Base-by-base conservation (phyloP, 495 filamentous ascomycete genomes). In the Penicillium canescens region DNA sequence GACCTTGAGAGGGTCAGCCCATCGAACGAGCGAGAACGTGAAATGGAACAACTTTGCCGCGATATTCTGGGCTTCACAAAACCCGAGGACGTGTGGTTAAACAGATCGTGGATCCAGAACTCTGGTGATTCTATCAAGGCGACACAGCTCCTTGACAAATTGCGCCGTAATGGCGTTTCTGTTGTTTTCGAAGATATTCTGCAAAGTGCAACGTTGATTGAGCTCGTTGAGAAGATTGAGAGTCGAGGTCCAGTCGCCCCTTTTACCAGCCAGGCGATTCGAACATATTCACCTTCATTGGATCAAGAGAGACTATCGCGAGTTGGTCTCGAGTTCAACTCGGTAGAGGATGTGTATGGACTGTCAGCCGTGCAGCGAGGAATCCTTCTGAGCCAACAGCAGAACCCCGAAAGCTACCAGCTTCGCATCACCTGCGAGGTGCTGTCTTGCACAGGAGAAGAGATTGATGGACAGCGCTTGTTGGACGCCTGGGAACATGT, bases 381-480 rank as follows among this genome's bases (percentile, higher is more conserved):
- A 10, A 62, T 74, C 16, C 60, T 83, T 20, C 57, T 80, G 13
- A 77, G 75, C 46, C 73, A 76, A 24, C 61, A 68, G 21, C 79
- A 67, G 42, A 60, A 72, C 33, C 35, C 60, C 11, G 55, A 55
- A 7, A 50, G 61, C 12, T 78, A 75, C 42, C 51, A 50, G 49
- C 51, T 67, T 36, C 46, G 41, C 23, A 23, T 60, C 69, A 10
- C 26, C 54, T 14, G 54, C 31, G 2, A 26, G 18, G 21, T 42
- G 12, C 11, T 37, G 35, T 37, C 18, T 13, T 20, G 16, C 13
- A 3, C 40, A 21, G 40, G 18, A 4, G 20, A 4, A 24, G 14
- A 5, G 14, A 10, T 20, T 20, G 10, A 23, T 37, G 24, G 24
- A 7, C 1, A 26, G 24, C 24, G 24, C 4, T 26, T 26, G 24